Conservation (phyloP, 2,329 filamentous ascomycete species). For the Colletotrichum australisinense region DNA sequence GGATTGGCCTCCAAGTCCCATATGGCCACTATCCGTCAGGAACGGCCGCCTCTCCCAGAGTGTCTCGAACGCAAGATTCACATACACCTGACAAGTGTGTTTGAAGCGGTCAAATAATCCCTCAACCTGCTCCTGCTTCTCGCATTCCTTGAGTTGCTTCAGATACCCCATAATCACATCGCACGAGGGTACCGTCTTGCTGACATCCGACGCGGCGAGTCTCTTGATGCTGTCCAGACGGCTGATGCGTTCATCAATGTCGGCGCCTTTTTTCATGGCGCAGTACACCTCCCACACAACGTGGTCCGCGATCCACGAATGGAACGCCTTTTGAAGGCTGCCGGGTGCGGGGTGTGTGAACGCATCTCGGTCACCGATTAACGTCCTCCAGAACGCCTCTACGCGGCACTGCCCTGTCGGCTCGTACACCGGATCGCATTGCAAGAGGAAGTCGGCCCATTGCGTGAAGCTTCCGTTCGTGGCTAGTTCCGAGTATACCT, state of each 20-base stretch:
- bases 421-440: constrained; percentile 38
- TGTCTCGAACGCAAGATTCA: constrained; percentile 26
- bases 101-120: constrained; percentile 9
- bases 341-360: constrained; percentile 5
- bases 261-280: constrained; percentile 7
- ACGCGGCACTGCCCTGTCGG: constrained; percentile 39
- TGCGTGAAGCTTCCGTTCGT: constrained; percentile 22
- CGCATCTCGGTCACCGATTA: constrained; percentile 40
- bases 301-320: constrained; percentile 26
- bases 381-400: constrained; percentile 42
- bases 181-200: constrained; percentile 2
- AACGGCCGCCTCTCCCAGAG: constrained; percentile 27
- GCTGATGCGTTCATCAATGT: background rate
- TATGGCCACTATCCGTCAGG: constrained; percentile 5
- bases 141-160: constrained; percentile 2
- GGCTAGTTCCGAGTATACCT: constrained; percentile 24
- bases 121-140: background rate
- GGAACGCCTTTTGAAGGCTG: constrained; percentile 11
- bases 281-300: constrained; percentile 22
- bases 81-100: constrained; percentile 19
- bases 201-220: constrained; percentile 12
- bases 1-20: constrained; percentile 22
- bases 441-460: constrained; percentile 33
- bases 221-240: constrained; percentile 10
- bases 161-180: constrained; percentile 6